Evolutionary conservation across 495 filamentous ascomycete genomes (phyloP), one percentile per base, ranked within the genome.

Genomic region (Chaetomidium leptoderma): DNA sequence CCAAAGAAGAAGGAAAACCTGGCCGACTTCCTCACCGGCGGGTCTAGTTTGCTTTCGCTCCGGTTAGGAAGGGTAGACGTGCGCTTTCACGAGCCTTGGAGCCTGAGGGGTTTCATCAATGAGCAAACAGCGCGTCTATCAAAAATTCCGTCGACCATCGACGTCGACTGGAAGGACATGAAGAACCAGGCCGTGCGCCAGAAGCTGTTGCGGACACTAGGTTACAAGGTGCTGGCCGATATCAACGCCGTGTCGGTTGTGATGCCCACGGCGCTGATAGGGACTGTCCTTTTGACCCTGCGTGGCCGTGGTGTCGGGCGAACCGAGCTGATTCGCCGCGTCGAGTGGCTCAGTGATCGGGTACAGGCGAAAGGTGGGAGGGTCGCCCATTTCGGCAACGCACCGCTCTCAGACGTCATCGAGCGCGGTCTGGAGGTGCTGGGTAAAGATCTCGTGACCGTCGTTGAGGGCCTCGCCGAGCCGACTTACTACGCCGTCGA

Each of bases 191-290:
- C 75, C 43, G 62, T 77, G 53, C 67, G 74, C 59, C 66, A 85
- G 72, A 77, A 82, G 78, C 73, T 97, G 17, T 74, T 97, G 5
- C 78, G 91, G 44, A 91, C 88, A 0, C 72, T 98, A 36, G 93
- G 93, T 1, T 98, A 96, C 70, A 88, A 86, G 58, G 90, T 97
- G 13, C 77, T 98, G 24, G 86, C 87, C 3, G 90, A 97, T 63
- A 97, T 98, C 75, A 98, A 98, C 68, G 80, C 86, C 29, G 92
- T 95, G 2, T 95, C 91, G 2, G 93, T 98, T 1, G 90, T 97
- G 53, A 98, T 98, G 93, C 93, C 93, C 4, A 96, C 93, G 0
- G 89, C 92, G 7, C 78, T 98, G 40, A 92, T 98, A 32, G 93
- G 93, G 10, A 97, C 93, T 0, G 90, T 97, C 0, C 79, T 98